Evolutionary conservation across 108 stramenopile species (phyloP).

Genomic region (Pseudonitzschia pungens): DNA sequence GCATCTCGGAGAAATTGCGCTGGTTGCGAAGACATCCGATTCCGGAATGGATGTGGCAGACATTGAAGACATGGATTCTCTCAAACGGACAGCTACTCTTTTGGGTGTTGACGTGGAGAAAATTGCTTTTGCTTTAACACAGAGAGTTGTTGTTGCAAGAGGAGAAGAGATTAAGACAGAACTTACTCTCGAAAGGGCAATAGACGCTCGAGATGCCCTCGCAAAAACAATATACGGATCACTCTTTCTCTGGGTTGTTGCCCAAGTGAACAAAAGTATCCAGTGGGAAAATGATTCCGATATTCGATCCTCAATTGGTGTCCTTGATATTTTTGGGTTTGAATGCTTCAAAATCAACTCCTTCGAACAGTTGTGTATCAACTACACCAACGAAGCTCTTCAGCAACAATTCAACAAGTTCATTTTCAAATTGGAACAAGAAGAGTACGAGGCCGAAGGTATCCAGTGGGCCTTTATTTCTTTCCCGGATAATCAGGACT

Average conservation of each 20-base stretch:
- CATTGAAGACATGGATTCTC: conserved; percentile 60
- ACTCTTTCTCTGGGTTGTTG: conserved; percentile 89
- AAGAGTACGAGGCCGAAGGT: conserved; percentile 90
- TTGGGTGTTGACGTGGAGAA: conserved; percentile 81
- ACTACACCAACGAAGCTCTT: conserved; percentile 99
- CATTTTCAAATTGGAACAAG: conserved; percentile 99
- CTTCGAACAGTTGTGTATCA: conserved; percentile 99
- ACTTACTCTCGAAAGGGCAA: conserved; percentile 75
- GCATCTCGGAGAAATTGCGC: conserved; percentile 88
- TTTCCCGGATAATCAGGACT: conserved; percentile 98
- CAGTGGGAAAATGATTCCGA: conserved; percentile 79
- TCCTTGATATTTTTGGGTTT: conserved; percentile 99
- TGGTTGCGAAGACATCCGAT: conserved; percentile 60
- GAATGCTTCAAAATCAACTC: conserved; percentile 97
- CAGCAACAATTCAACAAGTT: conserved; percentile 99
- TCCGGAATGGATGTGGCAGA: conserved; percentile 69
- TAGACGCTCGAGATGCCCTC: conserved; percentile 91
- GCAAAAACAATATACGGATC: conserved; percentile 94
- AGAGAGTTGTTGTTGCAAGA: conserved; percentile 75
- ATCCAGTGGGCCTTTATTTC: conserved; percentile 90
- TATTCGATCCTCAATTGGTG: conserved; percentile 84
- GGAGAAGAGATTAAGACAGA: conserved; percentile 82
- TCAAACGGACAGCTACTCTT: conserved; percentile 69
- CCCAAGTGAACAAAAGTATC: conserved; percentile 85
- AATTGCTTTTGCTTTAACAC: conserved; percentile 74